Evolutionary conservation across 768 basidiomycete genomes (phyloP).

Genomic region (Steccherinum ochraceum): DNA sequence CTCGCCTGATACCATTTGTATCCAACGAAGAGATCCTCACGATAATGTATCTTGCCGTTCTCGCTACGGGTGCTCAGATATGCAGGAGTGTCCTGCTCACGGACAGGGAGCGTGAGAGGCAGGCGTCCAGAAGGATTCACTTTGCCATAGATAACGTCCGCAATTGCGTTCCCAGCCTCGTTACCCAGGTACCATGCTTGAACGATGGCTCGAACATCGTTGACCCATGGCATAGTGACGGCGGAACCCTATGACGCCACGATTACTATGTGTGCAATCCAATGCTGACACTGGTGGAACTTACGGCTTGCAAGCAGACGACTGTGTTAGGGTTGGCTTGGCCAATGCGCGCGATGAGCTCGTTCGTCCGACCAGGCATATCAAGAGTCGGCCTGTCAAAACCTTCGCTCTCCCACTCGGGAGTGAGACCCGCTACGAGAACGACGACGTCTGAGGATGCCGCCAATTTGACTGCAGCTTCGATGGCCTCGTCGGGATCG

Average conservation of each 20-base stretch:
- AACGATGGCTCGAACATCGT: conserved; percentile 45
- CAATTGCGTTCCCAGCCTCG: conserved; percentile 57
- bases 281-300: conserved; percentile 14
- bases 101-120: conserved; percentile 53
- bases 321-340: conserved; percentile 51
- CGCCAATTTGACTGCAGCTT: conserved; percentile 51
- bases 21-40: conserved; percentile 62
- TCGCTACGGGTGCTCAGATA: conserved; percentile 53
- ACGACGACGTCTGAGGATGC: conserved; percentile 48
- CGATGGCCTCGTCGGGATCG: conserved; percentile 48
- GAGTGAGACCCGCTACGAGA: conserved; percentile 54
- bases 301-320: conserved; percentile 56
- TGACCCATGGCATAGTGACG: conserved; percentile 70
- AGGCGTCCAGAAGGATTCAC: conserved; percentile 58
- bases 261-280: conserved; percentile 2
- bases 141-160: conserved; percentile 57
- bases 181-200: conserved; percentile 67
- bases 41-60: conserved; percentile 46
- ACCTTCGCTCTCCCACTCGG: conserved; percentile 74
- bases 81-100: conserved; percentile 57
- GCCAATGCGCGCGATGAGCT: conserved; percentile 46
- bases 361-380: conserved; percentile 55
- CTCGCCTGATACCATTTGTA: conserved; percentile 61
- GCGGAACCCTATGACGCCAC: conserved; percentile 47
- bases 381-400: conserved; percentile 60